Evolutionary conservation across 345 rosid species (phyloP).

Genomic region (Eucalyptus virginea): DNA sequence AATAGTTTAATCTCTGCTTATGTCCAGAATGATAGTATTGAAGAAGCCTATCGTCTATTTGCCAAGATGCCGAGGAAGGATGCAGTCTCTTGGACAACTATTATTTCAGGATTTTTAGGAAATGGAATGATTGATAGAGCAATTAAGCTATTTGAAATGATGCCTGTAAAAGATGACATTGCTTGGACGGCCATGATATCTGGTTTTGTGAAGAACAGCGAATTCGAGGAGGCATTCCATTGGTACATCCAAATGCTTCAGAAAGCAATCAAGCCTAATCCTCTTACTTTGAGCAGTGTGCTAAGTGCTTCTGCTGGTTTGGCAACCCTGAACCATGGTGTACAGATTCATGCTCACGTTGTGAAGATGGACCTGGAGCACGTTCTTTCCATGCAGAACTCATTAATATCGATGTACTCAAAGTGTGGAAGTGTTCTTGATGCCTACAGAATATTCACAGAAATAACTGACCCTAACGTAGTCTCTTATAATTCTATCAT

Average conservation of each 20-base stretch:
- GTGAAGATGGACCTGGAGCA: constrained; percentile 31
- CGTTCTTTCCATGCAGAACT: constrained; percentile 48
- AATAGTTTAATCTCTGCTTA: constrained; percentile 59
- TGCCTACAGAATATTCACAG: constrained; percentile 35
- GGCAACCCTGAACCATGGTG: constrained; percentile 42
- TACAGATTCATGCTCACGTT: constrained; percentile 47
- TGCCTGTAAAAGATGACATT: constrained; percentile 60
- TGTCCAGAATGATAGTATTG: constrained; percentile 23
- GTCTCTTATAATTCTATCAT: constrained; percentile 73
- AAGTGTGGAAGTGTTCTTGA: constrained; percentile 63
- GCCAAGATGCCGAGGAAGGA: constrained; percentile 54
- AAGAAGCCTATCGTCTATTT: constrained; percentile 50
- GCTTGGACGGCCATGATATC: constrained; percentile 77
- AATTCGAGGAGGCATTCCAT: constrained; percentile 36
- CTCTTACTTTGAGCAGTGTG: constrained; percentile 48
- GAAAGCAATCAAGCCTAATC: constrained; percentile 28
- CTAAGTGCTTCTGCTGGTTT: constrained; percentile 66
- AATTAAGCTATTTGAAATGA: constrained; percentile 42
- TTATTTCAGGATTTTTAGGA: constrained; percentile 45
- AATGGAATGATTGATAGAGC: constrained; percentile 29
- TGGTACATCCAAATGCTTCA: constrained; percentile 53
- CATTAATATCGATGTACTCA: constrained; percentile 59
- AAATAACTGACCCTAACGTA: constrained; percentile 33
- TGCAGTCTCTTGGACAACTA: constrained; percentile 69
- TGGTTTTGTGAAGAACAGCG: constrained; percentile 47